Base-by-base conservation (phyloP, 176 grass and related monocot species). In the Miscanthus lutarioriparius region DNA sequence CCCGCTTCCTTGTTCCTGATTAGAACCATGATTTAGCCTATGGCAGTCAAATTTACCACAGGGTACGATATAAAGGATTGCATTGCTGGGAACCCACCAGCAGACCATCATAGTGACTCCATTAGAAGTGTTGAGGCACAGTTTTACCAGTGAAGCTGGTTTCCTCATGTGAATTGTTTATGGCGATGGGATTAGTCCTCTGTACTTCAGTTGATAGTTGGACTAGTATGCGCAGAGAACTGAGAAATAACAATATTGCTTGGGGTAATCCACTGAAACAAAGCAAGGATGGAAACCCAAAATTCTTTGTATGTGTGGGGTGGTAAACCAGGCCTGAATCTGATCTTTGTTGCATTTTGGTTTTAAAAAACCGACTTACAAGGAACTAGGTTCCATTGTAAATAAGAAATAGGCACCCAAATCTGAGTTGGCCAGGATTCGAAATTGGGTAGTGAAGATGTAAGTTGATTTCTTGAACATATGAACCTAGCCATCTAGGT, bases 161-260 rank as follows among this genome's bases (percentile, higher is more conserved):
- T 64, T 83, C 58, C 59, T 49, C 71, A 19, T 75, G 41, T 75
- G 39, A 74, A 75, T 83, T 64, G 28, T 25, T 83, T 75, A 36
- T 33, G 19, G 6, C 19, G 22, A 66, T 65, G 41, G 40, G 20
- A 65, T 23, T 49, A 38, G 32, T 66, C 30, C 8, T 43, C 9
- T 63, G 23, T 64, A 41, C 12, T 20, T 64, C 47, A 64, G 20
- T 74, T 83, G 37, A 13, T 26, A 48, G 67, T 59, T 71, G 33
- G 28, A 48, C 28, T 75, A 23, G 19, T 51, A 66, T 65, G 41
- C 13, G 4, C 33, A 48, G 39, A 37, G 11, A 80, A 45, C 77
- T n/a, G 40, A 49, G 25, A 74, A 30, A 7, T 74, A 49, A 65
- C 54, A 33, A 62, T 64, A 74, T 53, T 22, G 16, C 61, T 67